phyloP scores from a whole-genome alignment of 805 yeast species.

The Candida jianshihensis region DNA sequence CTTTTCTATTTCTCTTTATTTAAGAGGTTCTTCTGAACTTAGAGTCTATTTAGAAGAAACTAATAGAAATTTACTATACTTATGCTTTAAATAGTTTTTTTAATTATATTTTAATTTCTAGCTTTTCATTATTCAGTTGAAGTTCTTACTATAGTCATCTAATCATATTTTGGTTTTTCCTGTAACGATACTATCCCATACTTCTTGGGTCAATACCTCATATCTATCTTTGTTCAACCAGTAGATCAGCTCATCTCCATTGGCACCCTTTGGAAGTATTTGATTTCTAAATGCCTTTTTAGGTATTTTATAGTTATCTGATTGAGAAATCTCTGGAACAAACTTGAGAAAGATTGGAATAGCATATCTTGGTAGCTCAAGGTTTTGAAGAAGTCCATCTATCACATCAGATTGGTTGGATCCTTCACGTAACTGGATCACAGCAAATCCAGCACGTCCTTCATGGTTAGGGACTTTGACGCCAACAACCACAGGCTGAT shows the following conservation, averaged over 20 bases:
- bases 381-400: constrained; percentile 28
- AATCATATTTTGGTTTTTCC: constrained; percentile 15
- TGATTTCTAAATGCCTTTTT: constrained; percentile 65
- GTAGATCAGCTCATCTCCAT: constrained; percentile 54
- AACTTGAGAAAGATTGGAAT: constrained; percentile 77
- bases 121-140: too few relatives aligned
- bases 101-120: too few relatives aligned
- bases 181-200: constrained; percentile 40
- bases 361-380: constrained; percentile 74
- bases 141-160: too few relatives aligned
- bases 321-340: constrained; percentile 50
- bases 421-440: constrained; percentile 45
- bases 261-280: constrained; percentile 57
- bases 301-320: constrained; percentile 79
- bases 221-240: constrained; percentile 60
- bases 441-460: constrained; percentile 92
- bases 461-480: constrained; percentile 79
- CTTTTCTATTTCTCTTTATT: background rate
- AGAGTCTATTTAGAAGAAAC: too few relatives aligned
- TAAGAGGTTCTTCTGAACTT: background rate
- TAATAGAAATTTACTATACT: background rate
- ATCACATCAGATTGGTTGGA: constrained; percentile 26
- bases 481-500: constrained; percentile 82
- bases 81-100: background rate
- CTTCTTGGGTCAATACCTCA: constrained; percentile 44